A percentile compares a stretch with the other conserved stretches of the same genome.
phyloP scores from a whole-genome alignment of 352 stramenopile species.

The Phytophthora constricta region DNA sequence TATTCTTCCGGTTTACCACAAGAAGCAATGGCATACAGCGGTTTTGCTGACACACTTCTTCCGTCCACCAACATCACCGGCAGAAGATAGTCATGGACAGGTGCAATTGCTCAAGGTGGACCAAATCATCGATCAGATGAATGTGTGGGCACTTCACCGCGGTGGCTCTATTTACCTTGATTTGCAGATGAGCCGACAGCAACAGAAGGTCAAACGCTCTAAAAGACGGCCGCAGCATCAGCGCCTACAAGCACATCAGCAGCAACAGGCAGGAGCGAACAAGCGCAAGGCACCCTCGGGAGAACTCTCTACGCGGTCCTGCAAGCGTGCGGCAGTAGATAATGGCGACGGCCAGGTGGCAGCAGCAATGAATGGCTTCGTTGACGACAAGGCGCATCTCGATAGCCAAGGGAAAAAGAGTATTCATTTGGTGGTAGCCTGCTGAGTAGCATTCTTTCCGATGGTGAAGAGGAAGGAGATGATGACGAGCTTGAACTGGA shows the following conservation, averaged over 20 bases:
- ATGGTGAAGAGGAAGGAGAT: conserved; percentile 42
- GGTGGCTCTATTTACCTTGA: conserved; percentile 88
- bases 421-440: conserved; percentile 44
- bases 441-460: conserved; percentile 36
- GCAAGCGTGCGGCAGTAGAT: conserved; percentile 50
- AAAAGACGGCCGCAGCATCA: conserved; percentile 49
- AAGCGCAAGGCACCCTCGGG: conserved; percentile 58
- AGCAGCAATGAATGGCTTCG: conserved; percentile 32
- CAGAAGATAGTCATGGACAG: conserved; percentile 75
- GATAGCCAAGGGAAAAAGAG: conserved; percentile 21
- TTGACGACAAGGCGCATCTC: conserved; percentile 22
- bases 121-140: conserved; percentile 90
- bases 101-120: conserved; percentile 88
- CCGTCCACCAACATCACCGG: conserved; percentile 68
- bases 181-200: conserved; percentile 87
- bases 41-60: conserved; percentile 89
- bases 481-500: conserved; percentile 69
- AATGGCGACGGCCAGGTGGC: conserved; percentile 21
- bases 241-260: conserved; percentile 18
- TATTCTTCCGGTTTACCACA: conserved; percentile 84
- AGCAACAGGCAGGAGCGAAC: conserved; percentile 22
- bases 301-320: conserved; percentile 38
- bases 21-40: conserved; percentile 87
- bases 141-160: conserved; percentile 83
- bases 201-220: conserved; percentile 79